These are phyloP conservation scores for Aaosphaeria arxii DNA, from an alignment of 2,329 filamentous ascomycete species.

Conservation along the genomic window DNA sequence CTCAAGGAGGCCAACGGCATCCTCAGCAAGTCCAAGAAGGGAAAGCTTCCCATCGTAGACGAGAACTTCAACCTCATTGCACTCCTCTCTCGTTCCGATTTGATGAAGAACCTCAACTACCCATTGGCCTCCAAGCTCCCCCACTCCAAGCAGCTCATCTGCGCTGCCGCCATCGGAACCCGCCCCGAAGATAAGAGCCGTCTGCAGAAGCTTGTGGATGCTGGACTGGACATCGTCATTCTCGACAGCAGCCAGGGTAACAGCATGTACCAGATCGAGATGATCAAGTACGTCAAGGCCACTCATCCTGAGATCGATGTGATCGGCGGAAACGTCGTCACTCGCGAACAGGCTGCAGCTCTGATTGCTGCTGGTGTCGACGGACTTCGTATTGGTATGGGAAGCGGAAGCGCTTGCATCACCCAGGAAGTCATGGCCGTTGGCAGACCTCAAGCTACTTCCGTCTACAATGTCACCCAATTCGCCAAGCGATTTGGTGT, in stretches of 20 bases:
- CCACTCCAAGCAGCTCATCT: slow-evolving; percentile 95
- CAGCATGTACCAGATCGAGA: slow-evolving; percentile 97
- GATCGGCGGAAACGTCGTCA: slow-evolving; percentile 98
- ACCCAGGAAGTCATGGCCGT: slow-evolving; percentile 99
- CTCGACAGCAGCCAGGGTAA: slow-evolving; percentile 97
- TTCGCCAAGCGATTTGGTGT: slow-evolving; percentile 94
- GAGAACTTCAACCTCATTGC: slow-evolving; percentile 69
- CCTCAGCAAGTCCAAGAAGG: slow-evolving; percentile 94
- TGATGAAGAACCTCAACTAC: slow-evolving; percentile 99
- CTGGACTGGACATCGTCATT: slow-evolving; percentile 91
- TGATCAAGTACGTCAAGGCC: slow-evolving; percentile 94
- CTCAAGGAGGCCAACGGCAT: slow-evolving; percentile 89
- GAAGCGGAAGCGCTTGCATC: slow-evolving; percentile 95
- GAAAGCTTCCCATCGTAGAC: slow-evolving; percentile 93
- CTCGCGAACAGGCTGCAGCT: slow-evolving; percentile 87
- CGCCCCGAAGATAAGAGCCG: slow-evolving; percentile 88
- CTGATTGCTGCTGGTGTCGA: slow-evolving; percentile 94
- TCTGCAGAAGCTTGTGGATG: slow-evolving; percentile 84
- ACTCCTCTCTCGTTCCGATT: slow-evolving; percentile 62
- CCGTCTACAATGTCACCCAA: slow-evolving; percentile 82
- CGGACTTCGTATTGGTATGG: slow-evolving; percentile 97
- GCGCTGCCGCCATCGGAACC: slow-evolving; percentile 92
- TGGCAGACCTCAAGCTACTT: slow-evolving; percentile 89
- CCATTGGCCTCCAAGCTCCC: slow-evolving; percentile 94
- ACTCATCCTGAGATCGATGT: slow-evolving; percentile 85